Evolutionary conservation across 2,329 filamentous ascomycete genomes (phyloP).

Genomic region (Colletotrichum plurivorum): DNA sequence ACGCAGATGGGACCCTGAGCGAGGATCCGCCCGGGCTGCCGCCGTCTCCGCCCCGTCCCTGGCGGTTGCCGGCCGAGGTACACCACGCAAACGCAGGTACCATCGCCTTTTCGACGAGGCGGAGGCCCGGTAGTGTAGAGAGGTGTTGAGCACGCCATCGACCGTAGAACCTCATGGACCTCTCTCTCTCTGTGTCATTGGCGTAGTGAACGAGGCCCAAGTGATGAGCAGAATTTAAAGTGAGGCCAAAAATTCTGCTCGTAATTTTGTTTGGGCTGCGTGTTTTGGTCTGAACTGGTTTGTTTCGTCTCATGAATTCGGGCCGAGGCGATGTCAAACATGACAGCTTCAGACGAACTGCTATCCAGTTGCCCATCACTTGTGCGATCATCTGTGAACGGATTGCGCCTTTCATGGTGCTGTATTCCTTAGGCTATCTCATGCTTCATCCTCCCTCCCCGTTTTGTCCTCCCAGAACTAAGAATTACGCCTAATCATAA

Average conservation of each 20-base stretch:
- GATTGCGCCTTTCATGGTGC: conserved; percentile 9
- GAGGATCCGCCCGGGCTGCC: background rate
- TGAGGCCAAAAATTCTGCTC: too few species aligned
- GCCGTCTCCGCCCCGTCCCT: conserved; percentile 12
- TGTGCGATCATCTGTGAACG: background rate
- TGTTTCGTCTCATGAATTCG: too few species aligned
- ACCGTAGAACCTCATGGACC: background rate
- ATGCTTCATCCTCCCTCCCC: conserved; percentile 6
- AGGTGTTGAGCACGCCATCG: conserved; percentile 19
- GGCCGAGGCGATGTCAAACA: background rate
- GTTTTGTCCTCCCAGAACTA: background rate
- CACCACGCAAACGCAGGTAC: conserved; percentile 19
- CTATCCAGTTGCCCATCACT: background rate
- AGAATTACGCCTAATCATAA: conserved; percentile 27
- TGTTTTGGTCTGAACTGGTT: too few species aligned
- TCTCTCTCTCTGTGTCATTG: background rate
- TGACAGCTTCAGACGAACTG: background rate
- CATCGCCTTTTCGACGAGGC: background rate
- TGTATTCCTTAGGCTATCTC: conserved; percentile 9
- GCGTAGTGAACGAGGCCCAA: too few species aligned
- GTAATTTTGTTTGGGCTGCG: too few species aligned
- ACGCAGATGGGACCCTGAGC: conserved; percentile 19
- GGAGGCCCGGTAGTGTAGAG: background rate
- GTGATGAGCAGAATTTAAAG: too few species aligned
- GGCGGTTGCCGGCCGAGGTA: conserved; percentile 15